phyloP scores from a whole-genome alignment of 2,329 filamentous ascomycete genomes.

The Diaporthe citrichinensis region DNA sequence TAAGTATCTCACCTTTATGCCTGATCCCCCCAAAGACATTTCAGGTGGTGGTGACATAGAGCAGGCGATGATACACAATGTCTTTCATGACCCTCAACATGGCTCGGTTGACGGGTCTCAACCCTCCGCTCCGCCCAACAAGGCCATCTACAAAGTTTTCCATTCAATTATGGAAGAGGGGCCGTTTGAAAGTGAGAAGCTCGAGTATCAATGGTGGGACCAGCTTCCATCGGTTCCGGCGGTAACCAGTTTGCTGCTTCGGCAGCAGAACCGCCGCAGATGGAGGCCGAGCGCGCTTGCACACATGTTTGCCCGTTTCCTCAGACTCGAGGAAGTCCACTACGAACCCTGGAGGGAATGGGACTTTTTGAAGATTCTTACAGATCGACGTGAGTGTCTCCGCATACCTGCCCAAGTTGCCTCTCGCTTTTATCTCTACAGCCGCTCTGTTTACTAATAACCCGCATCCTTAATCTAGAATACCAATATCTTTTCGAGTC shows the following conservation, averaged over 20 bases:
- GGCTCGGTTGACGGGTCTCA: slow-evolving; percentile 44
- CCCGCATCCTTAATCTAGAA: slow-evolving; percentile 42
- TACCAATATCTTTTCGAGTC: slow-evolving; percentile 45
- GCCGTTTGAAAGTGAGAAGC: slow-evolving; percentile 46
- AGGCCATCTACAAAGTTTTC: slow-evolving; percentile 46
- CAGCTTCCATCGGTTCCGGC: slow-evolving; percentile 47
- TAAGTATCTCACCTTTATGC: slow-evolving; percentile 48
- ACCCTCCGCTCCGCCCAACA: slow-evolving; percentile 37
- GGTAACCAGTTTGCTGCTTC: slow-evolving; percentile 50
- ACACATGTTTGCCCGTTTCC: slow-evolving; percentile 50
- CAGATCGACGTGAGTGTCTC: slow-evolving; percentile 44
- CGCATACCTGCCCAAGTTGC: slow-evolving; percentile 39
- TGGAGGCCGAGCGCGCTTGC: slow-evolving; percentile 49
- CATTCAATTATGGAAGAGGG: slow-evolving; percentile 43
- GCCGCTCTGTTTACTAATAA: slow-evolving; percentile 26
- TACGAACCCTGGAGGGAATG: slow-evolving; percentile 53
- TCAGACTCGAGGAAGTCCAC: slow-evolving; percentile 50
- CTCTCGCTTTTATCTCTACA: slow-evolving; percentile 39
- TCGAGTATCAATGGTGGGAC: slow-evolving; percentile 48
- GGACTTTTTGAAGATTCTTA: slow-evolving; percentile 34
- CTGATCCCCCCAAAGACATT: slow-evolving; percentile 43
- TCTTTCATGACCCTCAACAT: slow-evolving; percentile 43
- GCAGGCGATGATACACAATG: slow-evolving; percentile 37
- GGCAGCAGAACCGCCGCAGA: slow-evolving; percentile 50
- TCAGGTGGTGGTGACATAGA: slow-evolving; percentile 19